Percentiles rank a stretch among this genome's conserved stretches.
Conservation (phyloP, 805 yeast species). For the Kuraishia floccosa region DNA sequence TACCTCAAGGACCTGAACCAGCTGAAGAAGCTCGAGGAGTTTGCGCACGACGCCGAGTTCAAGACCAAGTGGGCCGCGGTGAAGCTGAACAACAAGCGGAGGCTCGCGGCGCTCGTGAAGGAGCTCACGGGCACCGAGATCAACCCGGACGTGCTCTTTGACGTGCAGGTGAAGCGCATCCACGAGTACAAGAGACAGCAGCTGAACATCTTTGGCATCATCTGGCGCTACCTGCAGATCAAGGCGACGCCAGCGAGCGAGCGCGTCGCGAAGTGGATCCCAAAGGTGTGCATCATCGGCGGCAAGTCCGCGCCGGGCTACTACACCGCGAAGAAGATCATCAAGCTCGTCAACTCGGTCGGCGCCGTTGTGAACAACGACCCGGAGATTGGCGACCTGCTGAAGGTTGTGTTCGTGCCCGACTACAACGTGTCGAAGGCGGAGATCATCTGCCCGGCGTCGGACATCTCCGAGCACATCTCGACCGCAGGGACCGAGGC, state of each 20-base stretch:
- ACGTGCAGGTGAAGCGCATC: constrained; percentile 87
- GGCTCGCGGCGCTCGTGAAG: constrained; percentile 58
- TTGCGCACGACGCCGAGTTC: constrained; percentile 58
- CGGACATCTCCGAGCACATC: constrained; percentile 86
- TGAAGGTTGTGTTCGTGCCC: constrained; percentile 82
- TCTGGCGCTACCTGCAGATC: constrained; percentile 69
- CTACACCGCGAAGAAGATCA: constrained; percentile 87
- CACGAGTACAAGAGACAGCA: constrained; percentile 97
- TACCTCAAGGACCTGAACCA: constrained; percentile 58
- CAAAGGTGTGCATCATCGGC: constrained; percentile 78
- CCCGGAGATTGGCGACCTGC: constrained; percentile 56
- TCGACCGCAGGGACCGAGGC: constrained; percentile 98
- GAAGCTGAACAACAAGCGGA: constrained; percentile 58
- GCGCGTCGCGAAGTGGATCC: constrained; percentile 44
- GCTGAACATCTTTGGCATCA: constrained; percentile 81
- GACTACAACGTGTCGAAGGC: constrained; percentile 94
- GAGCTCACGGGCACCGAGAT: constrained; percentile 48
- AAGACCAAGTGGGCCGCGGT: constrained; percentile 59
- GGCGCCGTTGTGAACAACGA: constrained; percentile 75
- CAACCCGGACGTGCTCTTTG: constrained; percentile 69
- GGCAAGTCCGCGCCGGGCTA: constrained; percentile 98
- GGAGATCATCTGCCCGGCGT: constrained; percentile 81
- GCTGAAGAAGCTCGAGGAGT: constrained; percentile 57
- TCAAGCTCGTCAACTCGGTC: constrained; percentile 75
- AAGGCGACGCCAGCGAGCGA: constrained; percentile 57